Base-by-base conservation (phyloP, 2,329 filamentous ascomycete genomes). In the Paramyrothecium sp. region DNA sequence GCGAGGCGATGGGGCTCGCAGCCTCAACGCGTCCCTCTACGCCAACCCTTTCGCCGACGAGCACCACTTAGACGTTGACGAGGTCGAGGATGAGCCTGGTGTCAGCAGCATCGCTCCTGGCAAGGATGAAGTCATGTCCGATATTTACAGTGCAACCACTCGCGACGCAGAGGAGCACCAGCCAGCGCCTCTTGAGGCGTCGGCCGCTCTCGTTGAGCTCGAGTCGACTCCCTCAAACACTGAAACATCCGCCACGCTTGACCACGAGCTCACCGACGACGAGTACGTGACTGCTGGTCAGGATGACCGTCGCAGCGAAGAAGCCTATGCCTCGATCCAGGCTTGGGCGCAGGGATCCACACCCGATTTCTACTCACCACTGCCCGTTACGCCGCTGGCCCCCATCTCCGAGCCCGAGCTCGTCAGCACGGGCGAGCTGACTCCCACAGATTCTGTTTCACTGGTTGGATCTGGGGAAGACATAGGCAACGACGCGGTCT, bases 21-120 rank as follows among this genome's bases (percentile, higher is more conserved):
- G 78, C 3, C 69, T 84, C 47, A 71, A 67, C 33, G 47, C 76
- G 0, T 74, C 81, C 2, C 58, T 79, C 19, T 83, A 83, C 62
- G 75, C 81, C 56, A 85, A 88, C 68, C 85, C 85, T 2, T 88
- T 88, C 59, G 76, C 79, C 47, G 83, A 85, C 61, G 82, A 85
- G 67, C 71, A 84, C 63, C 75, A 78, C 51, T 81, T 85, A 58
- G 80, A 81, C 20, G 66, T 71, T 47, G 74, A 80, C n/a, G 80
- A 84, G 34, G 69, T 75, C 3, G 65, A 69, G 23, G 60, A 68
- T 16, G 71, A 68, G 22, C 67, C 76, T 52, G 74, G 77, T 58
- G 72, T 73, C 48, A 75, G 69, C 57, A 69, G 77, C 23, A 74
- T 81, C 53, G 69, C 78, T 2, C 80, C 78, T 10, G 74, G 73